Percentiles rank a stretch among this genome's conserved stretches.
phyloP scores from a whole-genome alignment of 2,329 filamentous ascomycete genomes.

The Ophidiomyces ophidiicola region DNA sequence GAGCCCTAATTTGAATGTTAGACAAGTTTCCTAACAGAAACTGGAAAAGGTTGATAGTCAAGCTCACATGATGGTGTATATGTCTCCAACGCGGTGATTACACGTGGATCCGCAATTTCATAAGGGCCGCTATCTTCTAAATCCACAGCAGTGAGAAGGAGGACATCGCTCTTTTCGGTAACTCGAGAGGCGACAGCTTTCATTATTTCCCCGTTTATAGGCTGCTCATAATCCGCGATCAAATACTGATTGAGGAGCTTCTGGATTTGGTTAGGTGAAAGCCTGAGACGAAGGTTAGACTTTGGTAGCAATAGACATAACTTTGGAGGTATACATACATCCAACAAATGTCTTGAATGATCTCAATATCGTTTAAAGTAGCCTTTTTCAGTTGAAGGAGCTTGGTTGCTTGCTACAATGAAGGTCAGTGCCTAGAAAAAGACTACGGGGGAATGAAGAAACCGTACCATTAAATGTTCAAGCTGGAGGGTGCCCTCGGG shows the following conservation, averaged over 20 bases:
- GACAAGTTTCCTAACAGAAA: not conserved
- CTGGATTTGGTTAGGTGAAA: conserved; percentile 97
- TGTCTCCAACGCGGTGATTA: conserved; percentile 91
- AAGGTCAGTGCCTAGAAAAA: conserved; percentile 11
- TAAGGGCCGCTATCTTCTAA: conserved; percentile 99
- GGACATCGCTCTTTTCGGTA: conserved; percentile 94
- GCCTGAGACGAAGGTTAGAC: too few species aligned
- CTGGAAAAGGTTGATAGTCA: not conserved
- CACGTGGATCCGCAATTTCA: conserved; percentile 91
- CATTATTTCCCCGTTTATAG: conserved; percentile 99
- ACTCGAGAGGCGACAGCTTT: conserved; percentile 95
- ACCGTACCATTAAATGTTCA: conserved; percentile 83
- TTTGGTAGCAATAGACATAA: too few species aligned
- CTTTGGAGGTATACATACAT: conserved; percentile 54
- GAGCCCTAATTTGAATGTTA: conserved; percentile 50
- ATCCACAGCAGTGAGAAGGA: conserved; percentile 85
- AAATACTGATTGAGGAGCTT: conserved; percentile 98
- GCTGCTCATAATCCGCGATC: conserved; percentile 96
- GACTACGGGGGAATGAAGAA: not conserved
- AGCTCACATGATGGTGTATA: conserved; percentile 90
- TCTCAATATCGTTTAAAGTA: conserved; percentile 96
- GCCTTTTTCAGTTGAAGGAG: conserved; percentile 97
- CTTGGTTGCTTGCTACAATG: conserved; percentile 78
- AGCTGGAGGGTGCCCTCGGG: conserved; percentile 93
- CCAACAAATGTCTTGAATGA: conserved; percentile 99